A percentile compares a stretch with the other conserved stretches of the same genome.
These are phyloP conservation scores for Lentinula sp. DNA, from an alignment of 768 basidiomycete genomes.

Conservation along the genomic window DNA sequence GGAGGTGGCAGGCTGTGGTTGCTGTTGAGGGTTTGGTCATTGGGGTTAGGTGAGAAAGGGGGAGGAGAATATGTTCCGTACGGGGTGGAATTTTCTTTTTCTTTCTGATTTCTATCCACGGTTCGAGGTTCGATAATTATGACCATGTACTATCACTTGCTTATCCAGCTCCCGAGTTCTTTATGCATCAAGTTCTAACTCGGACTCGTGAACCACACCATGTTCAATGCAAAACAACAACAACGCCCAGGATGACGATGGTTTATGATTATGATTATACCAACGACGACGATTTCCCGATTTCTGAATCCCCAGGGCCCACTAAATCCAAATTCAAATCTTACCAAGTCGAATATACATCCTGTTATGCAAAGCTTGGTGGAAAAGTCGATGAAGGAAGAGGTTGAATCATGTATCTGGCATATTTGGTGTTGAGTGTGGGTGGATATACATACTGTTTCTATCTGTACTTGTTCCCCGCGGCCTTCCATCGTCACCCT, in stretches of 20 bases:
- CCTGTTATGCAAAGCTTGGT: constrained; percentile 66
- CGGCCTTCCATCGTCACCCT: constrained; percentile 67
- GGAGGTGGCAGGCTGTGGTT: constrained; percentile 79
- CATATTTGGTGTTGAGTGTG: constrained; percentile 84
- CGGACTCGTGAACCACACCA: too few species aligned
- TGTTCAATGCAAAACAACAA: constrained; percentile 24
- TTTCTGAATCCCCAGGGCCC: constrained; percentile 16
- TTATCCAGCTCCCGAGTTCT: too few species aligned
- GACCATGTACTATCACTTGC: too few species aligned
- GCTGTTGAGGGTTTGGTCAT: constrained; percentile 66
- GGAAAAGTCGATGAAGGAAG: constrained; percentile 68
- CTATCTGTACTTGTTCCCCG: neutral
- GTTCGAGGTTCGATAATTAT: too few species aligned
- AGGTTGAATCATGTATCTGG: constrained; percentile 81
- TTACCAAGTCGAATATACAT: constrained; percentile 84
- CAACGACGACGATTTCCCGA: constrained; percentile 48
- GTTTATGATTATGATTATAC: too few species aligned
- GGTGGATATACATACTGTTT: constrained; percentile 24
- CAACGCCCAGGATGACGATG: too few species aligned
- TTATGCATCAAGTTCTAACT: too few species aligned
- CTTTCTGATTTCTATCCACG: too few species aligned
- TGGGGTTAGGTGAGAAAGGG: constrained; percentile 26
- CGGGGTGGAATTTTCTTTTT: too few species aligned
- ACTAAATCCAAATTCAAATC: constrained; percentile 55
- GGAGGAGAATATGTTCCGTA: too few species aligned